These are phyloP conservation scores for Gynostemma pentaphyllum DNA, from an alignment of 306 rosid genomes.

Conservation along the genomic window DNA sequence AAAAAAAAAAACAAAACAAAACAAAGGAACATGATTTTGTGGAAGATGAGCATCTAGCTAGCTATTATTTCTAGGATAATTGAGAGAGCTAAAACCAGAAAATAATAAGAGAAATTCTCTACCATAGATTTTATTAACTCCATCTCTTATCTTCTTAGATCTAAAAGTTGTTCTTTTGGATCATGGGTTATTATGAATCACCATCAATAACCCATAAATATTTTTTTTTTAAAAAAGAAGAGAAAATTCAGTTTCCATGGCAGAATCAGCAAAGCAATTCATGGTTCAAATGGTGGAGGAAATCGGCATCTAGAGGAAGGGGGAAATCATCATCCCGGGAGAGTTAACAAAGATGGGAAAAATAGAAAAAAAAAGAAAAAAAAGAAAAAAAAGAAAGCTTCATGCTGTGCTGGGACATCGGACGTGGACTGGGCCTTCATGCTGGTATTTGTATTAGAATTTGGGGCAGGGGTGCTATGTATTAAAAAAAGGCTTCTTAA, in stretches of 20 bases:
- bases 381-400: too few species aligned
- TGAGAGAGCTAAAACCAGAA: neutral
- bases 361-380: too few species aligned
- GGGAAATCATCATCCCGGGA: too few species aligned
- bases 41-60: neutral
- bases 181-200: too few species aligned
- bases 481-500: too few species aligned
- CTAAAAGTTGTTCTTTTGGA: neutral
- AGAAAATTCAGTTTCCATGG: neutral
- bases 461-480: too few species aligned
- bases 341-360: too few species aligned
- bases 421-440: too few species aligned
- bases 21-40: neutral
- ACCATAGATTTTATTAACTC: too few species aligned
- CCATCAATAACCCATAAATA: too few species aligned
- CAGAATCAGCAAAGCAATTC: neutral
- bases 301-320: neutral
- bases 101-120: neutral
- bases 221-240: neutral
- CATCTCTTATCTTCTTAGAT: neutral
- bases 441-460: too few species aligned
- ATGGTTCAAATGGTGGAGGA: neutral
- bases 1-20: neutral
- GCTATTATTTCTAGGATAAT: constrained; percentile 9
- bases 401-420: too few species aligned